These are phyloP conservation scores for Phytophthora hybrid DNA, from an alignment of 352 stramenopile species.

Conservation along the genomic window DNA sequence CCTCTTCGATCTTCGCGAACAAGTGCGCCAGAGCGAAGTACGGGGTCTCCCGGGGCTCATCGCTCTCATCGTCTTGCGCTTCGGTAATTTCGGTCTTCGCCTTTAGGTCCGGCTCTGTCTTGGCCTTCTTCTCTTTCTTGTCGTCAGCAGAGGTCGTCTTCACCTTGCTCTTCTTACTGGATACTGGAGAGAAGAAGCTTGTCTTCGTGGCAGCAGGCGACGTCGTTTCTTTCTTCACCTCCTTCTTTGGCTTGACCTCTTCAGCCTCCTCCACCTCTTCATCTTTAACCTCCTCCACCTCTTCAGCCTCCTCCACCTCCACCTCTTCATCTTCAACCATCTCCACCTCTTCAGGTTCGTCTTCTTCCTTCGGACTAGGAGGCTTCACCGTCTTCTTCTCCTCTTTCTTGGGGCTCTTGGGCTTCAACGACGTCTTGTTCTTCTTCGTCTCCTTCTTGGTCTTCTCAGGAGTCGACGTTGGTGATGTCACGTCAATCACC, in stretches of 20 bases:
- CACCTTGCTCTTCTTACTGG: slow-evolving; percentile 32
- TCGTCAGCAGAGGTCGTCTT: slow-evolving; percentile 19
- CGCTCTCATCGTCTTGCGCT: slow-evolving; percentile 14
- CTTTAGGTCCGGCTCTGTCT: slow-evolving; percentile 14
- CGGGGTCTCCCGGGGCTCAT: slow-evolving; percentile 39
- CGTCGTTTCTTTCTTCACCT: slow-evolving; percentile 6
- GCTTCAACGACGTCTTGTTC: slow-evolving; percentile 13
- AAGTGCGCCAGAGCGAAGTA: slow-evolving; percentile 74
- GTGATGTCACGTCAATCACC: slow-evolving; percentile 50
- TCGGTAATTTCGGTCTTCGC: slow-evolving; percentile 10
- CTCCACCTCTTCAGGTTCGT: slow-evolving; percentile 11
- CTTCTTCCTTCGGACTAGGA: slow-evolving; percentile 9
- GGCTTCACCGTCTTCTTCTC: slow-evolving; percentile 7
- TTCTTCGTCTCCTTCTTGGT: slow-evolving; percentile 32
- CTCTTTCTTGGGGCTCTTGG: slow-evolving; percentile 16
- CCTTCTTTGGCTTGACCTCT: slow-evolving; percentile 7
- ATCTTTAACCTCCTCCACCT: not conserved
- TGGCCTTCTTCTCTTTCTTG: slow-evolving; percentile 19
- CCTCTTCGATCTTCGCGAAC: slow-evolving; percentile 83
- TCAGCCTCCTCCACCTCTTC: slow-evolving; percentile 7
- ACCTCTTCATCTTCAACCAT: slow-evolving; percentile 19
- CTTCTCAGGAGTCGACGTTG: slow-evolving; percentile 23
- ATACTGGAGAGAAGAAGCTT: slow-evolving; percentile 46
- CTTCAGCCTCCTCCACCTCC: slow-evolving; percentile 12
- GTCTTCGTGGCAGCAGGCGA: slow-evolving; percentile 23